Evolutionary conservation across 345 rosid species (phyloP), one percentile per base, ranked within the genome.

Genomic region (Brassica nigra): DNA sequence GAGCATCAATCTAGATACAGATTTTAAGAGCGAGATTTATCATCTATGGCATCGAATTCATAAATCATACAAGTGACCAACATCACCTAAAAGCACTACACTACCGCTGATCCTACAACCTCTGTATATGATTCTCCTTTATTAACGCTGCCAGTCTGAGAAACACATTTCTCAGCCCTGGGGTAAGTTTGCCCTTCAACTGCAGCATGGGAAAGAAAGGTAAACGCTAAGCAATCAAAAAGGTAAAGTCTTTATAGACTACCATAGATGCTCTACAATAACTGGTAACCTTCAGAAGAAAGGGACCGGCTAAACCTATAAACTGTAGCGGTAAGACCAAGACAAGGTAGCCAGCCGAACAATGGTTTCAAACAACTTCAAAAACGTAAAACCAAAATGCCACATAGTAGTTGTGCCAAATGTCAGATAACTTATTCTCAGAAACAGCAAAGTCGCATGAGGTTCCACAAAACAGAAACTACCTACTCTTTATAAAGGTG

Each of bases 81-180:
- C 47, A 59, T 59, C 39, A 70, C 34, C 15, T 18, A 37, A 66
- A 66, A 4, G 54, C 55, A 20, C 6, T 28, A 68, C 30, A 52
- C 18, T 70, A 70, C 37, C 12, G 16, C 57, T 33, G 20, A 57
- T 55, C 57, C 12, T 58, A 70, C 30, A 31, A 55, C 74, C 64
- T 54, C 6, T 31, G 49, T 9, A 0, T 70, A 54, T 55, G 74
- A 70, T 29, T 70, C 37, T 44, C 36, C 15, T 54, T 27, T 27
- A 44, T 4, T 27, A 12, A 12, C 36, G n/a, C 62, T 14, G 20
- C 1, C 61, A 42, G 16, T 44, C 23, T 27, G 11, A 67, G 34
- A 44, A 67, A n/a, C 57, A 49, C 57, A 49, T n/a, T 68, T 14
- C 16, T 15, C 44, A 5, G 42, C 6, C 28, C n/a, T n/a, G 29